Evolutionary conservation across 208 protist species (phyloP).

Genomic region (Zelonia costaricensis): DNA sequence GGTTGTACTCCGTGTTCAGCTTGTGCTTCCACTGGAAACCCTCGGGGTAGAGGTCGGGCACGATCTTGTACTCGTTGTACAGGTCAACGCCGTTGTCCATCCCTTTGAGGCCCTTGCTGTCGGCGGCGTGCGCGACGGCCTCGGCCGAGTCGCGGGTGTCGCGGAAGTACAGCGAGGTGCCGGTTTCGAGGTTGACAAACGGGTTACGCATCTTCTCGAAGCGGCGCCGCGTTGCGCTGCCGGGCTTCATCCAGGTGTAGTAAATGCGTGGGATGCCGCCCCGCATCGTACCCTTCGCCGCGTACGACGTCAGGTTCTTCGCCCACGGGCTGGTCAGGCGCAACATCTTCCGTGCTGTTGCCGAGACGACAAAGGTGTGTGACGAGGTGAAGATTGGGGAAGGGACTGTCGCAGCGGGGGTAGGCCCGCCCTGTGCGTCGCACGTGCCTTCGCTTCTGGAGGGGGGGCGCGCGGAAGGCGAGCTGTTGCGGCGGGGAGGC

Average conservation of each 20-base stretch:
- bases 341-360: no score
- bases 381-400: no score
- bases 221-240: conserved; percentile 86
- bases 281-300: conserved; percentile 90
- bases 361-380: no score
- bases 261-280: conserved; percentile 93
- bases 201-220: conserved; percentile 95
- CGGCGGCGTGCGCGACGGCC: conserved; percentile 84
- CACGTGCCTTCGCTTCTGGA: no score
- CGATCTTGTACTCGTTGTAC: conserved; percentile 94
- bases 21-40: conserved; percentile 95
- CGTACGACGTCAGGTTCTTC: conserved; percentile 89
- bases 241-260: conserved; percentile 92
- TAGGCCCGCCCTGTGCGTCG: no score
- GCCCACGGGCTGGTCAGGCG: conserved; percentile 29
- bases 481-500: no score
- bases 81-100: conserved; percentile 92
- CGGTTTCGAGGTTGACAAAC: conserved; percentile 92
- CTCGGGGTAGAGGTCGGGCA: conserved; percentile 92
- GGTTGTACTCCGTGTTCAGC: conserved; percentile 94
- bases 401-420: no score
- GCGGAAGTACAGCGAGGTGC: conserved; percentile 91
- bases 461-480: no score
- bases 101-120: conserved; percentile 90
- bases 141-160: conserved; percentile 88